Evolutionary conservation across 495 filamentous ascomycete species (phyloP).

Genomic region (Tuber calosporum): DNA sequence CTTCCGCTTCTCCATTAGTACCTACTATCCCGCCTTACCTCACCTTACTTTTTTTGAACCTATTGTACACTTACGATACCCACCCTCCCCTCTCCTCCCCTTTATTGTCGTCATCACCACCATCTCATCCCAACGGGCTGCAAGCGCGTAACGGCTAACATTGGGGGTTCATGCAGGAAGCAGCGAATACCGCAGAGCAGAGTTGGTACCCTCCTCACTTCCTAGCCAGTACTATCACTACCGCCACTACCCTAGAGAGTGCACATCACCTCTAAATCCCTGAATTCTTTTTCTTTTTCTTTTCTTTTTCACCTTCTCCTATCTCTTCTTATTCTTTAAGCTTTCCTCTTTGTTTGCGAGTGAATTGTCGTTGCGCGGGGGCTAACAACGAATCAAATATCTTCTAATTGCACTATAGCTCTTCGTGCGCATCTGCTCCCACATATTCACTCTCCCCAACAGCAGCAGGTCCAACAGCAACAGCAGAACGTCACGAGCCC

Average conservation of each 20-base stretch:
- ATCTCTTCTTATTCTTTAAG: not conserved
- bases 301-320: not conserved
- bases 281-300: not conserved
- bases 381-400: not conserved
- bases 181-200: constrained; percentile 38
- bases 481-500: constrained; percentile 20
- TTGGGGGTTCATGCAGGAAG: constrained; percentile 32
- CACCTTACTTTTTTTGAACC: not conserved
- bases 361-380: not conserved
- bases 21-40: not conserved
- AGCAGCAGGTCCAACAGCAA: constrained; percentile 17
- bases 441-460: constrained; percentile 28
- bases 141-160: constrained; percentile 6
- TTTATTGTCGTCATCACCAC: constrained; percentile 10
- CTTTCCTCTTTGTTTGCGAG: not conserved
- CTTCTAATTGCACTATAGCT: constrained; percentile 20
- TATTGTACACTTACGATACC: constrained; percentile 10
- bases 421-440: constrained; percentile 39
- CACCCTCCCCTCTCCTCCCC: constrained; percentile 10
- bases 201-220: constrained; percentile 39
- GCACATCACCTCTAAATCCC: not conserved
- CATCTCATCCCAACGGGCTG: constrained; percentile 16
- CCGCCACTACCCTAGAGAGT: not conserved
- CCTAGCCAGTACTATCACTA: not conserved
- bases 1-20: not conserved